Evolutionary conservation across 495 filamentous ascomycete genomes (phyloP).

Genomic region (Acidiella bohemica): DNA sequence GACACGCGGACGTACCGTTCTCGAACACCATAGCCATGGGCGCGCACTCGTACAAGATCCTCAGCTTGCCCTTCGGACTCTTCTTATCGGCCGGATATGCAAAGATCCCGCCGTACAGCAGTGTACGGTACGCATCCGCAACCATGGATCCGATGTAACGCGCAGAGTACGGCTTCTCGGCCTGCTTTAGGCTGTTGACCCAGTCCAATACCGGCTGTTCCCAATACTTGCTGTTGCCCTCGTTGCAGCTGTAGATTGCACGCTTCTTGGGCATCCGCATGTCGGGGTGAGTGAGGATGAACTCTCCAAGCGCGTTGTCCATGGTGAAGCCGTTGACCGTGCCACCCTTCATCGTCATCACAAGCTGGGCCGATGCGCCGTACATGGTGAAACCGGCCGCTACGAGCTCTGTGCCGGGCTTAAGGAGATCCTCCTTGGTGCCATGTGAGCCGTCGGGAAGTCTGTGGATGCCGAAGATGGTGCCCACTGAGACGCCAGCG

Average conservation of each 20-base stretch:
- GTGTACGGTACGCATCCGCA: conserved; percentile 88
- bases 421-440: conserved; percentile 68
- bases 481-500: conserved; percentile 94
- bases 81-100: conserved; percentile 97
- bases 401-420: conserved; percentile 78
- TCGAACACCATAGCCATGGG: conserved; percentile 99
- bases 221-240: conserved; percentile 96
- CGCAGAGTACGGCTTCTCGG: conserved; percentile 81
- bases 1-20: conserved; percentile 67
- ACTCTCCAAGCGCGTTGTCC: conserved; percentile 91
- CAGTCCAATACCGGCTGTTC: conserved; percentile 76
- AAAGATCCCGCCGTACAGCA: conserved; percentile 93
- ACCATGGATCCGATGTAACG: conserved; percentile 98
- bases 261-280: conserved; percentile 73
- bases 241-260: conserved; percentile 94
- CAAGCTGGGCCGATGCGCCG: conserved; percentile 87
- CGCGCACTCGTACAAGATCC: conserved; percentile 96
- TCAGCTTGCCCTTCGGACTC: conserved; percentile 92
- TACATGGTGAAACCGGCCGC: conserved; percentile 99
- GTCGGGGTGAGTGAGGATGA: conserved; percentile 92
- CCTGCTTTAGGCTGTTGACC: conserved; percentile 70
- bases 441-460: conserved; percentile 58
- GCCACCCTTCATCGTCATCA: conserved; percentile 92
- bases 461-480: conserved; percentile 92
- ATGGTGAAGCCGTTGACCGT: conserved; percentile 93